Percentiles rank a stretch among this genome's conserved stretches.
phyloP scores from a whole-genome alignment of 805 yeast species.

The Sugiyamaella qingdaonensis region DNA sequence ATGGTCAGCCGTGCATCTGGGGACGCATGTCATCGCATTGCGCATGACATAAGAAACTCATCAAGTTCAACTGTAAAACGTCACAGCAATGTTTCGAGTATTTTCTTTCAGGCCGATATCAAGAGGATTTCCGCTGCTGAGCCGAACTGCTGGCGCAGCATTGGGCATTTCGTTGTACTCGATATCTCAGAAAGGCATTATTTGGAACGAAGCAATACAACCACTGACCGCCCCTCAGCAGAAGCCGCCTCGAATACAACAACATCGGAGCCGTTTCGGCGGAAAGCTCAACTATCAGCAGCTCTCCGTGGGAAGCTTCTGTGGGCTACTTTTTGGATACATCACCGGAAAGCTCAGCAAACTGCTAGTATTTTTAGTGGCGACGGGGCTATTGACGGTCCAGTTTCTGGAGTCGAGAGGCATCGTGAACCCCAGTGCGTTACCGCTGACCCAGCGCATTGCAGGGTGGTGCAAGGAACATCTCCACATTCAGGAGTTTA shows the following conservation, averaged over 20 bases:
- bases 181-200: neutral
- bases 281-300: constrained; percentile 53
- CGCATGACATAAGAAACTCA: too few species aligned
- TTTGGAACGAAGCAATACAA: neutral
- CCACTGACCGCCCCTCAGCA: neutral
- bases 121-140: neutral
- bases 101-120: neutral
- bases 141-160: neutral
- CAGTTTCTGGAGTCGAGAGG: constrained; percentile 58
- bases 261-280: constrained; percentile 14
- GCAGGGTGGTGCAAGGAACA: constrained; percentile 13
- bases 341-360: constrained; percentile 58
- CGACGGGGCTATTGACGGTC: constrained; percentile 41
- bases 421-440: constrained; percentile 28
- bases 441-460: constrained; percentile 19
- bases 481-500: constrained; percentile 18
- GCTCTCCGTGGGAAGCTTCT: constrained; percentile 57
- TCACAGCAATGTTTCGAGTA: neutral
- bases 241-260: neutral
- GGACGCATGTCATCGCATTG: too few species aligned
- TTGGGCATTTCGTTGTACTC: neutral
- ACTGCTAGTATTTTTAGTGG: constrained; percentile 46
- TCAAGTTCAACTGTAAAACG: too few species aligned
- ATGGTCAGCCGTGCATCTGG: too few species aligned
- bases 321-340: constrained; percentile 56